These are phyloP conservation scores for Phlyctochytrium bullatum DNA, from an alignment of 192 early-diverging fungal species.

Conservation along the genomic window DNA sequence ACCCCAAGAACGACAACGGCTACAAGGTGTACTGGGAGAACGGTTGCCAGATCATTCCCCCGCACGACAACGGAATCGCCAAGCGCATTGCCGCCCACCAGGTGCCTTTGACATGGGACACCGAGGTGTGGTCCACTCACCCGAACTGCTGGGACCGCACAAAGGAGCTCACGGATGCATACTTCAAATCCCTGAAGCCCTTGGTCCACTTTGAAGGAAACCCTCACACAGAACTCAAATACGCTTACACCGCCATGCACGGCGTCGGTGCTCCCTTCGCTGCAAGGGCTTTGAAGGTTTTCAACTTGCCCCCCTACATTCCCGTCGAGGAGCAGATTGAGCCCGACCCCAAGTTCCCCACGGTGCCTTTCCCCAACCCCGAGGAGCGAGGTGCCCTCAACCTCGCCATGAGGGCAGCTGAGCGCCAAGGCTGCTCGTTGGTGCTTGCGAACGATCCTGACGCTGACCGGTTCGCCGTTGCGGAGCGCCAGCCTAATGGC, in stretches of 20 bases:
- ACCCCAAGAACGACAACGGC: conserved; percentile 92
- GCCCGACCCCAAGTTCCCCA: conserved; percentile 91
- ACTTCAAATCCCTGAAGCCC: conserved; percentile 49
- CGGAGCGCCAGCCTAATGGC: conserved; percentile 49
- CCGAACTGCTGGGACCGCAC: conserved; percentile 56
- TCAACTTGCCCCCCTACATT: conserved; percentile 64
- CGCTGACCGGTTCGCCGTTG: conserved; percentile 83
- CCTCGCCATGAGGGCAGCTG: conserved; percentile 26
- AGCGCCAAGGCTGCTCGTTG: conserved; percentile 48
- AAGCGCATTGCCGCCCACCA: conserved; percentile 48
- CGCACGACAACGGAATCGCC: conserved; percentile 79
- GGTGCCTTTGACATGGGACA: conserved; percentile 62
- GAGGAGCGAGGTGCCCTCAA: conserved; percentile 88
- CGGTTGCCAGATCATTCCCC: conserved; percentile 88
- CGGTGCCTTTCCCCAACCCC: conserved; percentile 50
- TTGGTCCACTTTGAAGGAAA: conserved; percentile 2
- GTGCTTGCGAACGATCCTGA: conserved; percentile 96
- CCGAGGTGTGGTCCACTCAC: conserved; percentile 52
- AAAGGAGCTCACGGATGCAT: conserved; percentile 63
- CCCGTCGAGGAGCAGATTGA: conserved; percentile 63
- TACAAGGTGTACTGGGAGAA: conserved; percentile 79
- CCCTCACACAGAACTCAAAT: conserved; percentile 39
- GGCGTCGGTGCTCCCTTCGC: conserved; percentile 85
- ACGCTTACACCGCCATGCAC: conserved; percentile 95
- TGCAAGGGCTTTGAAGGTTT: conserved; percentile 59